phyloP scores from a whole-genome alignment of 257 asterid species.

The Solanum corneliomulleri region DNA sequence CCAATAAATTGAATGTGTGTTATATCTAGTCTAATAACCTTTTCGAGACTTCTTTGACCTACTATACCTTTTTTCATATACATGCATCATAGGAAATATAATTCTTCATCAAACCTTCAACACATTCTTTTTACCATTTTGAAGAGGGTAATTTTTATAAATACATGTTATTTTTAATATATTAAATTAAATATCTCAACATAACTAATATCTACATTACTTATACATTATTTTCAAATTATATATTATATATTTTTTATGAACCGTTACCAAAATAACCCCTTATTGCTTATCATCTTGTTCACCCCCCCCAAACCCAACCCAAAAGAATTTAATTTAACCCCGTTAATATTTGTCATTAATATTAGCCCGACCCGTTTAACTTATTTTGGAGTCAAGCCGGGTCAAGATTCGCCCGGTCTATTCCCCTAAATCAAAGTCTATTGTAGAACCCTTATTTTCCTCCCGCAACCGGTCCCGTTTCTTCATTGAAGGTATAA shows the following conservation, averaged over 20 bases:
- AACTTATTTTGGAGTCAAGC: neutral
- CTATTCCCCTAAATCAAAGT: neutral
- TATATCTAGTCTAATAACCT: no score
- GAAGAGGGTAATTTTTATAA: no score
- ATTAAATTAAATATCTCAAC: no score
- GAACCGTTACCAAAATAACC: neutral
- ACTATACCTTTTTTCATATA: no score
- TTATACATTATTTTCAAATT: no score
- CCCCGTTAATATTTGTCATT: neutral
- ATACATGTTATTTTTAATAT: no score
- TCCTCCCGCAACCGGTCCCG: neutral
- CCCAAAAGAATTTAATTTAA: no score
- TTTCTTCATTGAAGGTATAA: neutral
- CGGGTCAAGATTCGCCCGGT: neutral
- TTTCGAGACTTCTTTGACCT: no score
- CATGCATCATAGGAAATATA: no score
- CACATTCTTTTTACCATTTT: no score
- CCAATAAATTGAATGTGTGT: fast-evolving
- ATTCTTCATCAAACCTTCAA: no score
- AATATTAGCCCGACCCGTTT: neutral
- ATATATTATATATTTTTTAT: no score
- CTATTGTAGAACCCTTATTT: neutral
- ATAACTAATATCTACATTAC: neutral
- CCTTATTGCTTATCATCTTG: neutral
- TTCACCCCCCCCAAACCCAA: neutral